These are phyloP conservation scores for Cyclotella kingstonii DNA, from an alignment of 108 stramenopile species.

Conservation along the genomic window DNA sequence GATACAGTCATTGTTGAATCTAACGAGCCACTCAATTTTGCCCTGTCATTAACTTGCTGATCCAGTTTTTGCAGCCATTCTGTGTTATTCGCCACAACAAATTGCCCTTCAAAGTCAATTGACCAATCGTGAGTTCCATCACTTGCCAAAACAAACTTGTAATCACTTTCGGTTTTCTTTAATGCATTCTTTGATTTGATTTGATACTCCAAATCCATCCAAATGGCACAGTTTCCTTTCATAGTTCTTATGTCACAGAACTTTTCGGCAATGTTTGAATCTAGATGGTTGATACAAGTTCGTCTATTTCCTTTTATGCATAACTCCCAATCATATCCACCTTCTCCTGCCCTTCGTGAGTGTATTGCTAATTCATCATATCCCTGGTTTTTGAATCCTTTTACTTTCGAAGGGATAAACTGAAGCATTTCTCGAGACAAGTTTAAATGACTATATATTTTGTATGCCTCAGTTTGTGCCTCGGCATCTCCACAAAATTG, in stretches of 20 bases:
- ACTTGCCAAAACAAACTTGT: conserved; percentile 36
- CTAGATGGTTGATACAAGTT: conserved; percentile 31
- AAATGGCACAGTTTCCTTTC: conserved; percentile 45
- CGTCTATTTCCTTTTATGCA: conserved; percentile 35
- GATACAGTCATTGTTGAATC: conserved; percentile 13
- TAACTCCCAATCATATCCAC: conserved; percentile 44
- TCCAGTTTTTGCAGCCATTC: conserved; percentile 36
- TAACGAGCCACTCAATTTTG: conserved; percentile 8
- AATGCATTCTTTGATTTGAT: conserved; percentile 34
- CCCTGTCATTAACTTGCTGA: conserved; percentile 4
- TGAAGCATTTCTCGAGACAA: conserved; percentile 32
- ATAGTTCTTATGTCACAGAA: conserved; percentile 40
- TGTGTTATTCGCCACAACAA: conserved; percentile 39
- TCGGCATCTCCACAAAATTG: conserved; percentile 44
- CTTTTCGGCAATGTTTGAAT: not conserved
- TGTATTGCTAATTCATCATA: conserved; percentile 44
- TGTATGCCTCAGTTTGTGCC: conserved; percentile 36
- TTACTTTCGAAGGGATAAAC: conserved; percentile 36
- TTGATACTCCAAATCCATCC: conserved; percentile 45
- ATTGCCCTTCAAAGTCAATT: conserved; percentile 40
- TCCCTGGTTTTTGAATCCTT: conserved; percentile 28
- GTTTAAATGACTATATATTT: conserved; percentile 31
- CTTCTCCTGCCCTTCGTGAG: conserved; percentile 41
- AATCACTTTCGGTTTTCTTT: conserved; percentile 29
- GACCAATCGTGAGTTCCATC: conserved; percentile 47